Percentiles rank a stretch among this genome's conserved stretches.
Conservation (phyloP, 805 yeast species). For the Kodamaea lidongshanica region DNA sequence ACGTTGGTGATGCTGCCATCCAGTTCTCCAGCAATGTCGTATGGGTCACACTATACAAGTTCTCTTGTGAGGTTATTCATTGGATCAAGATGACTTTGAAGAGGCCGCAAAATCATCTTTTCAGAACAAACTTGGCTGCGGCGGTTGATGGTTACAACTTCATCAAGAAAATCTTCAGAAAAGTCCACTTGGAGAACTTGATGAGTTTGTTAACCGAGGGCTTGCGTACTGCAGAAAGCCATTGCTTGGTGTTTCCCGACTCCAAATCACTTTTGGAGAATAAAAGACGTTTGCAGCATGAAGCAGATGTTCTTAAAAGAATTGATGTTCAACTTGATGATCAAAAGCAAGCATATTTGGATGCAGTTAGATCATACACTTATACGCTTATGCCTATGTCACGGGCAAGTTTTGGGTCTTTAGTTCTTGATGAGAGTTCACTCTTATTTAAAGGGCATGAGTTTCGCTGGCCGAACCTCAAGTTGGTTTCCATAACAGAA, state of each 20-base stretch:
- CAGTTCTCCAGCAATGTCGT: slow-evolving; percentile 14
- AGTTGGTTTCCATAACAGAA: not conserved
- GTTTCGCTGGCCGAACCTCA: slow-evolving; percentile 4
- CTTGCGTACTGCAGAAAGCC: slow-evolving; percentile 12
- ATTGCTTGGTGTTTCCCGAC: slow-evolving; percentile 8
- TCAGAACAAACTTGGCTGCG: not conserved
- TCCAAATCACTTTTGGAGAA: too few species aligned
- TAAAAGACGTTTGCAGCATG: too few species aligned
- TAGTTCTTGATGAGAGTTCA: not conserved
- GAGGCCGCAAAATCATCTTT: not conserved
- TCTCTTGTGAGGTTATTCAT: slow-evolving; percentile 10
- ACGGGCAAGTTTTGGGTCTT: not conserved
- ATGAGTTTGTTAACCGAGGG: slow-evolving; percentile 12
- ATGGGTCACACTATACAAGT: slow-evolving; percentile 16
- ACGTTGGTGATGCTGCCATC: slow-evolving; percentile 5
- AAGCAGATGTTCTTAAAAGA: too few species aligned
- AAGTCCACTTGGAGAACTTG: slow-evolving; percentile 15
- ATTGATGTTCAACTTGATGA: too few species aligned
- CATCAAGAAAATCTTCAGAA: slow-evolving; percentile 15
- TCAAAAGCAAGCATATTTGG: too few species aligned
- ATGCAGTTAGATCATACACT: too few species aligned
- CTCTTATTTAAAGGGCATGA: not conserved
- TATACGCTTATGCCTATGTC: too few species aligned
- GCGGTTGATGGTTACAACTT: slow-evolving; percentile 14
- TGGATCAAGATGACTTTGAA: slow-evolving; percentile 8